Percentiles rank a stretch among this genome's conserved stretches.
These are phyloP conservation scores for Pueraria montana DNA, from an alignment of 306 rosid species.

Conservation along the genomic window DNA sequence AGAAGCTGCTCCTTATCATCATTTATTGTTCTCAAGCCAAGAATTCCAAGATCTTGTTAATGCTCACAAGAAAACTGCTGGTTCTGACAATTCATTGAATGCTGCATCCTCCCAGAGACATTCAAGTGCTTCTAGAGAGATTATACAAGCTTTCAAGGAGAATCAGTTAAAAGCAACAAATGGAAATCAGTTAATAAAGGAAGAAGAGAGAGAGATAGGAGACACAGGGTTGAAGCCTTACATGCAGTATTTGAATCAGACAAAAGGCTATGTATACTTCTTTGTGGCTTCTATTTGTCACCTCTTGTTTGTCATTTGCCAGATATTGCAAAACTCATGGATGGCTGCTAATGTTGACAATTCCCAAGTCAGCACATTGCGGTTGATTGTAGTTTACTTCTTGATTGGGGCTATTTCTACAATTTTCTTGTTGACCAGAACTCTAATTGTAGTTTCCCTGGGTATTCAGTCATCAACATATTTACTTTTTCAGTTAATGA, in stretches of 20 bases:
- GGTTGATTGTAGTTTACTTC: slow-evolving; percentile 49
- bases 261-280: slow-evolving; percentile 52
- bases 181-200: slow-evolving; percentile 55
- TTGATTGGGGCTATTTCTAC: slow-evolving; percentile 40
- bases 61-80: slow-evolving; percentile 56
- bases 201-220: slow-evolving; percentile 66
- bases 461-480: slow-evolving; percentile 55
- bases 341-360: slow-evolving; percentile 60
- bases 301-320: slow-evolving; percentile 45
- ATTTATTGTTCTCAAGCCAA: slow-evolving; percentile 49
- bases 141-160: slow-evolving; percentile 29
- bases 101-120: slow-evolving; percentile 4
- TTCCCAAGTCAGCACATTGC: slow-evolving; percentile 33
- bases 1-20: slow-evolving; percentile 52
- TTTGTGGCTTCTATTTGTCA: slow-evolving; percentile 33
- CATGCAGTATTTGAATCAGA: slow-evolving; percentile 57
- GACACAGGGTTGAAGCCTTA: slow-evolving; percentile 61
- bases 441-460: slow-evolving; percentile 16
- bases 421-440: slow-evolving; percentile 40
- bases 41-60: slow-evolving; percentile 65
- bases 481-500: slow-evolving; percentile 49
- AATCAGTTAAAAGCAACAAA: background rate
- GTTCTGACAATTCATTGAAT: slow-evolving; percentile 30
- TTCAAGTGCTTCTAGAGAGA: slow-evolving; percentile 32
- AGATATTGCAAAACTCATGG: slow-evolving; percentile 57